A percentile compares a stretch with the other conserved stretches of the same genome.
phyloP scores from a whole-genome alignment of 257 asterid species.

The Jaltomata sinuosa region DNA sequence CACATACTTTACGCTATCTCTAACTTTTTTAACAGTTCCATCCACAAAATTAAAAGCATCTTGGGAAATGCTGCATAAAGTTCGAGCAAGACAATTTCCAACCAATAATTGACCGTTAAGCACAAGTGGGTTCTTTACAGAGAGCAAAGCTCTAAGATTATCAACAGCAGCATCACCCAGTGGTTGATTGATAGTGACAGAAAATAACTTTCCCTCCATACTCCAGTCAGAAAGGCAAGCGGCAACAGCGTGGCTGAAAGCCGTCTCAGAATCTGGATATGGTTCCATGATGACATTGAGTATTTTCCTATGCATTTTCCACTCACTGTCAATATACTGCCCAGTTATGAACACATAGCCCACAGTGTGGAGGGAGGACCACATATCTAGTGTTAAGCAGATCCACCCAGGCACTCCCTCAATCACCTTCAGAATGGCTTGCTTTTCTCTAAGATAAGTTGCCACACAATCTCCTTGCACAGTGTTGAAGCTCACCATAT shows the following conservation, averaged over 20 bases:
- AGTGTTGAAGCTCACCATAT: constrained; percentile 85
- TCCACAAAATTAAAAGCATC: constrained; percentile 41
- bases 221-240: constrained; percentile 90
- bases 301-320: constrained; percentile 84
- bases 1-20: constrained; percentile 85
- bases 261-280: constrained; percentile 72
- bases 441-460: constrained; percentile 73
- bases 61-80: constrained; percentile 55
- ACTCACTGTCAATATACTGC: constrained; percentile 74
- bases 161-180: constrained; percentile 51
- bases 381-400: constrained; percentile 73
- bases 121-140: constrained; percentile 73
- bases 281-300: constrained; percentile 90
- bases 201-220: constrained; percentile 76
- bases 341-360: constrained; percentile 82
- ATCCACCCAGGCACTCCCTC: constrained; percentile 80
- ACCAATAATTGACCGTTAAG: constrained; percentile 79
- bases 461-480: constrained; percentile 95
- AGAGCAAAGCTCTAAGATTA: constrained; percentile 66
- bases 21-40: constrained; percentile 54
- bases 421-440: constrained; percentile 58
- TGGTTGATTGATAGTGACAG: constrained; percentile 65
- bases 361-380: constrained; percentile 56
- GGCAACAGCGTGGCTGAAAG: constrained; percentile 86
- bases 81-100: constrained; percentile 78